phyloP scores from a whole-genome alignment of 805 yeast species.

The Cyberlindnera amylophila region DNA sequence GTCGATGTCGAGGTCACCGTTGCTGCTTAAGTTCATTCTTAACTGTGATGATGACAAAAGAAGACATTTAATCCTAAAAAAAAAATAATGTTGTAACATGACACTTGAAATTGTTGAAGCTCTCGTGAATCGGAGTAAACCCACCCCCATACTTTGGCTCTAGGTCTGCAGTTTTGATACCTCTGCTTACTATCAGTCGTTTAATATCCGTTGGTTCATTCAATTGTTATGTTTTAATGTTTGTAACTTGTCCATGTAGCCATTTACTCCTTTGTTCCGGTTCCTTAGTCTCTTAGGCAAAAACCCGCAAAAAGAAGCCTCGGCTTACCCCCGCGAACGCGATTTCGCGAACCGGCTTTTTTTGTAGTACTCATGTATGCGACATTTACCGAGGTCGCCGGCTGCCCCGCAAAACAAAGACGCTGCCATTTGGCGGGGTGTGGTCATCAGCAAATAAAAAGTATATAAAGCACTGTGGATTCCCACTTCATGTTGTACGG shows the following conservation, averaged over 20 bases:
- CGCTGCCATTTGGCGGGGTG: constrained; percentile 4
- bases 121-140: constrained; percentile 14
- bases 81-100: neutral
- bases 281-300: too few species aligned
- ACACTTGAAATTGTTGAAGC: constrained; percentile 17
- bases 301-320: too few species aligned
- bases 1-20: constrained; percentile 95
- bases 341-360: too few species aligned
- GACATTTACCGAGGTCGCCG: neutral
- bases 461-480: neutral
- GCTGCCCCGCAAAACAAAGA: neutral
- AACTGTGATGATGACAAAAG: neutral
- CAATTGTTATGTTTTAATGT: constrained; percentile 9
- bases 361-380: too few species aligned
- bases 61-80: too few species aligned
- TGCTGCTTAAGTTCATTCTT: constrained; percentile 55
- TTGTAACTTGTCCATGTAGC: too few species aligned
- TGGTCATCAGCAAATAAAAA: neutral
- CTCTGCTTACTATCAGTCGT: constrained; percentile 31
- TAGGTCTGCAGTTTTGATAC: constrained; percentile 31
- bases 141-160: constrained; percentile 20
- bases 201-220: constrained; percentile 23
- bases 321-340: too few species aligned
- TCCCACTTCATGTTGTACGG: too few species aligned
- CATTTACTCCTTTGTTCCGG: too few species aligned